Conservation (phyloP, 352 stramenopile species). For the Phytopythium litorale region DNA sequence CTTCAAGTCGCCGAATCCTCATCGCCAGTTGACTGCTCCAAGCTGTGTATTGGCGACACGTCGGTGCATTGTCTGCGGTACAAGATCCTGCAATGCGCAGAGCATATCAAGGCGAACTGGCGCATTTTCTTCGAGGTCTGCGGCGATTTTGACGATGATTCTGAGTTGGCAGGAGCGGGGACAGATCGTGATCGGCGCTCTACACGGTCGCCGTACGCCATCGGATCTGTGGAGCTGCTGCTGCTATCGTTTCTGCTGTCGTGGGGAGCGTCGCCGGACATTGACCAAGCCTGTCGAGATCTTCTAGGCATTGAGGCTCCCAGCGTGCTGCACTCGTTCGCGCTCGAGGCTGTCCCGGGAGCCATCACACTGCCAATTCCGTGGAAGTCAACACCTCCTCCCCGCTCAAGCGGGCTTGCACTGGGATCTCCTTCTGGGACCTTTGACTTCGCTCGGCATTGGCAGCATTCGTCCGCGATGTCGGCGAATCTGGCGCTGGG, state of each 20-base stretch:
- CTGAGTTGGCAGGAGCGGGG: background rate
- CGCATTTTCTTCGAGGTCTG: slow-evolving; percentile 51
- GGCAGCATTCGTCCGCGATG: slow-evolving; percentile 70
- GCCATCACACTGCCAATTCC: slow-evolving; percentile 73
- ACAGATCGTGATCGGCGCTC: background rate
- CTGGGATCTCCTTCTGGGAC: background rate
- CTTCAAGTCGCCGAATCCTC: background rate
- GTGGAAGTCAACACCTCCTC: slow-evolving; percentile 22
- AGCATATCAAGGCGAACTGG: slow-evolving; percentile 71
- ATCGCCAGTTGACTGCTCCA: slow-evolving; percentile 40
- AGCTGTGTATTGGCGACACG: slow-evolving; percentile 48
- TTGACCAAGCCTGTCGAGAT: slow-evolving; percentile 55
- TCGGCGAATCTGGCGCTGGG: slow-evolving; percentile 64
- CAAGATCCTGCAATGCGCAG: slow-evolving; percentile 54
- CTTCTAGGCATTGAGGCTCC: slow-evolving; percentile 56
- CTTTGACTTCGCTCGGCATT: slow-evolving; percentile 47
- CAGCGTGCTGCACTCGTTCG: slow-evolving; percentile 58
- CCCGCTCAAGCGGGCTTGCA: background rate
- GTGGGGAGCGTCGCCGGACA: slow-evolving; percentile 59
- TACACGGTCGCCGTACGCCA: slow-evolving; percentile 45
- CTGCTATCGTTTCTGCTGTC: slow-evolving; percentile 74
- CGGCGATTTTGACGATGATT: background rate
- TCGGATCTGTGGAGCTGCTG: slow-evolving; percentile 65
- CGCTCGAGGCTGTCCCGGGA: slow-evolving; percentile 44
- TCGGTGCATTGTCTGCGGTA: slow-evolving; percentile 64